Evolutionary conservation across 768 basidiomycete genomes (phyloP).

Genomic region (Panaeolus papilionaceus): DNA sequence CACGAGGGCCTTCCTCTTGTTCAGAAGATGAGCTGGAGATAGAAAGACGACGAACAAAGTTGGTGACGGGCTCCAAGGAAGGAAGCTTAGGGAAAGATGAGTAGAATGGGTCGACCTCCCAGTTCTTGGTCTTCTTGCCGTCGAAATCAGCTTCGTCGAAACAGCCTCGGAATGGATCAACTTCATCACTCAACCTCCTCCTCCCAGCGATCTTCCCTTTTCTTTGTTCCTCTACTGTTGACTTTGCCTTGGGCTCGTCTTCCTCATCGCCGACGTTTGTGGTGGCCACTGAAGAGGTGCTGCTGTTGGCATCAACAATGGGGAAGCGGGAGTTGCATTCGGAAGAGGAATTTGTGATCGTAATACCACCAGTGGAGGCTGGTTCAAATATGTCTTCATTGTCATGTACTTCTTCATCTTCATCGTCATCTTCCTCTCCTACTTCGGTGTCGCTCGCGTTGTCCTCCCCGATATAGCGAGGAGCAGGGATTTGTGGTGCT

Average conservation of each 20-base stretch:
- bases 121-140: background rate
- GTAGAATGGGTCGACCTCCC: slow-evolving; percentile 6
- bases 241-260: background rate
- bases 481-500: background rate
- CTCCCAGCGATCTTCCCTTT: background rate
- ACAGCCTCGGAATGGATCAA: background rate
- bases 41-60: slow-evolving; percentile 1
- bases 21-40: background rate
- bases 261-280: background rate
- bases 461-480: background rate
- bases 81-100: background rate
- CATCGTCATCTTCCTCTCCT: background rate
- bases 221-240: background rate
- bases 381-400: background rate
- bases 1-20: background rate
- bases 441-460: background rate
- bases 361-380: background rate
- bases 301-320: background rate
- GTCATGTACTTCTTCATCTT: background rate
- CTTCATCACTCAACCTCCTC: background rate
- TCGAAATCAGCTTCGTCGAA: slow-evolving; percentile 7
- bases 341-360: background rate
- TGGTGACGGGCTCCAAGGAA: background rate
- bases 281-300: background rate
- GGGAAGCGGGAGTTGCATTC: background rate